Percentiles rank a stretch among this genome's conserved stretches.
phyloP scores from a whole-genome alignment of 768 basidiomycete species.

The Collybiopsis confluens region DNA sequence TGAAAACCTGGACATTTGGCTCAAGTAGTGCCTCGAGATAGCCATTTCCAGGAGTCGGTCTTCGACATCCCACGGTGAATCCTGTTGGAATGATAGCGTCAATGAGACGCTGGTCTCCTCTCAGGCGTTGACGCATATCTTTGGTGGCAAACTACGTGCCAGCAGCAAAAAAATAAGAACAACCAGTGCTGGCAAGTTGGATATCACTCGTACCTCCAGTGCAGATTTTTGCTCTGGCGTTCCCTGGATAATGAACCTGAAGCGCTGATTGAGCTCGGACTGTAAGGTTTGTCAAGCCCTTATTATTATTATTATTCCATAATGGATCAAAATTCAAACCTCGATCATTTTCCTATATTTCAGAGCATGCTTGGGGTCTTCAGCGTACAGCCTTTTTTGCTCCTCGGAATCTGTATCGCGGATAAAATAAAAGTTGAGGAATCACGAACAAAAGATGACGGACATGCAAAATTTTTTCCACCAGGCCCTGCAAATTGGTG shows the following conservation, averaged over 20 bases:
- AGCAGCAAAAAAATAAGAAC: no score
- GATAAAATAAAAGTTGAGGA: neutral
- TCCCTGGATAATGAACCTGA: constrained; percentile 30
- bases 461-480: constrained; percentile 19
- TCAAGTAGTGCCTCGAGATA: constrained; percentile 46
- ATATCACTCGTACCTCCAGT: constrained; percentile 25
- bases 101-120: constrained; percentile 14
- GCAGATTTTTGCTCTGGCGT: constrained; percentile 40
- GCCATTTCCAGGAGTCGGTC: constrained; percentile 48
- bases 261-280: constrained; percentile 21
- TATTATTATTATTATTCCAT: constrained; percentile 6
- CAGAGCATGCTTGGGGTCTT: constrained; percentile 33
- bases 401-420: constrained; percentile 10
- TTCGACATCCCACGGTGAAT: constrained; percentile 43
- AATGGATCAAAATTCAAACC: constrained; percentile 8
- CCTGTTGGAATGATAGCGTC: constrained; percentile 30
- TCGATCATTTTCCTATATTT: constrained; percentile 26
- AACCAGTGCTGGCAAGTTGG: no score
- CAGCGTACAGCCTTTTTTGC: constrained; percentile 25
- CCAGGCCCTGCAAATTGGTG: constrained; percentile 26
- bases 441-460: neutral
- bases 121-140: constrained; percentile 21
- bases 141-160: constrained; percentile 17
- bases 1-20: constrained; percentile 40
- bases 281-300: constrained; percentile 14